Conservation (phyloP, 306 rosid species). For the Begonia fuchsioides region DNA sequence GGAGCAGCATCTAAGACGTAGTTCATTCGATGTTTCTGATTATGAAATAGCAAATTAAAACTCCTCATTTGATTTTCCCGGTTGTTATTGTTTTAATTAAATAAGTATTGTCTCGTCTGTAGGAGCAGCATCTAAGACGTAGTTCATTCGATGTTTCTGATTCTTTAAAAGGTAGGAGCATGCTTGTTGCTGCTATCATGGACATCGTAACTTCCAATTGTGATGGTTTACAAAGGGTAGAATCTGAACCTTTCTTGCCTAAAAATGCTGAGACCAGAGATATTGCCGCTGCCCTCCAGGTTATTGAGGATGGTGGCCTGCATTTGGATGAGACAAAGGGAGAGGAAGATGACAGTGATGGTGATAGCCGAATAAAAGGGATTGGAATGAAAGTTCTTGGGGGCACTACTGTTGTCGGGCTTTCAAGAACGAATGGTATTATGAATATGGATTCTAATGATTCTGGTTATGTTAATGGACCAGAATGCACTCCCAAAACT, state of each 20-base stretch:
- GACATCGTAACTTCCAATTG: conserved; percentile 85
- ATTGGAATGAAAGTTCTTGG: conserved; percentile 81
- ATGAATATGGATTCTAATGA: conserved; percentile 32
- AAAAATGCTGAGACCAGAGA: conserved; percentile 71
- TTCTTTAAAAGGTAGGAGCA: conserved; percentile 88
- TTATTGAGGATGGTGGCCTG: conserved; percentile 82
- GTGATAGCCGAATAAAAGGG: conserved; percentile 51
- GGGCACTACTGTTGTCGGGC: conserved; percentile 65
- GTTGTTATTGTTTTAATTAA: too few species aligned
- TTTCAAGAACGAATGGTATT: conserved; percentile 32
- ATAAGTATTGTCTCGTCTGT: conserved; percentile 20
- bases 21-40: conserved; percentile 62
- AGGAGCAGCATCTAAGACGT: conserved; percentile 65
- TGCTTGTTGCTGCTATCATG: conserved; percentile 98
- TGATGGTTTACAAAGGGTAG: conserved; percentile 37
- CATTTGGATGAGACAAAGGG: conserved; percentile 54
- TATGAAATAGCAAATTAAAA: too few species aligned
- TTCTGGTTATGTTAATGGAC: conserved; percentile 16
- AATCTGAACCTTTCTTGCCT: conserved; percentile 58
- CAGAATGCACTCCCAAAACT: conserved; percentile 16
- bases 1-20: conserved; percentile 67
- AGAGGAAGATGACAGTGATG: conserved; percentile 39
- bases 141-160: conserved; percentile 67
- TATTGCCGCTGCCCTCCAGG: conserved; percentile 79
- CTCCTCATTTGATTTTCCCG: too few species aligned